phyloP scores from a whole-genome alignment of 2,329 filamentous ascomycete genomes.

The Colletotrichum acutatum region DNA sequence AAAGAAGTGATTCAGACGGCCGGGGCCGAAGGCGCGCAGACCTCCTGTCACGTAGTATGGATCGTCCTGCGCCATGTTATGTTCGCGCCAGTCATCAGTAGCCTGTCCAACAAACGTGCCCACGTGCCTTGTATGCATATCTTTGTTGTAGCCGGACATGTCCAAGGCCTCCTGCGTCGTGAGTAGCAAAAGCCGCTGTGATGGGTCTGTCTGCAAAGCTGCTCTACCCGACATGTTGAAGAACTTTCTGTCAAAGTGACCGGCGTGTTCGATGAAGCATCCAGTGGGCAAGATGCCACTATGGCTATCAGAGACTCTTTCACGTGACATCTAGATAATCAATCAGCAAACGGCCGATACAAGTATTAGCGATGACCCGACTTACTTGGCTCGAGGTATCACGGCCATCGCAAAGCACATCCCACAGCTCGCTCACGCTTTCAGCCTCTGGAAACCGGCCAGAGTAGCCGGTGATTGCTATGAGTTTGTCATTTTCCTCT shows the following conservation, averaged over 20 bases:
- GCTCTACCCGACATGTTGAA: slow-evolving; percentile 5
- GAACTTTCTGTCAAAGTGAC: background rate
- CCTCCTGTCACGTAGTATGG: slow-evolving; percentile 52
- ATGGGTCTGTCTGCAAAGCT: background rate
- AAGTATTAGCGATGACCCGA: too few relatives aligned
- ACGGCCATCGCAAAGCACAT: too few relatives aligned
- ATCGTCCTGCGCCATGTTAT: slow-evolving; percentile 49
- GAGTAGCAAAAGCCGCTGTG: background rate
- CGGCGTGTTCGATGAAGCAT: background rate
- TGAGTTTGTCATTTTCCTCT: too few relatives aligned
- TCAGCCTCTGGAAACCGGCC: too few relatives aligned
- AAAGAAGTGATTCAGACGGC: slow-evolving; percentile 49
- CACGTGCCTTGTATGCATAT: too few relatives aligned
- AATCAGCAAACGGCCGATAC: too few relatives aligned
- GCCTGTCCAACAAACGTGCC: background rate
- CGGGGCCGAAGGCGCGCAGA: slow-evolving; percentile 45
- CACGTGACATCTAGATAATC: too few relatives aligned
- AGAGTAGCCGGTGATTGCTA: too few relatives aligned
- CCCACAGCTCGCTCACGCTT: too few relatives aligned
- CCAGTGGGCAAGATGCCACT: too few relatives aligned
- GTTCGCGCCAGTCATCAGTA: slow-evolving; percentile 38
- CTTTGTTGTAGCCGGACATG: background rate
- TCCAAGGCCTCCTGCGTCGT: slow-evolving; percentile 1
- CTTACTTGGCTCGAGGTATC: too few relatives aligned
- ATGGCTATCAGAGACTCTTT: too few relatives aligned